These are phyloP conservation scores for Lepidopterella palustris DNA, from an alignment of 495 filamentous ascomycete genomes.

Conservation along the genomic window DNA sequence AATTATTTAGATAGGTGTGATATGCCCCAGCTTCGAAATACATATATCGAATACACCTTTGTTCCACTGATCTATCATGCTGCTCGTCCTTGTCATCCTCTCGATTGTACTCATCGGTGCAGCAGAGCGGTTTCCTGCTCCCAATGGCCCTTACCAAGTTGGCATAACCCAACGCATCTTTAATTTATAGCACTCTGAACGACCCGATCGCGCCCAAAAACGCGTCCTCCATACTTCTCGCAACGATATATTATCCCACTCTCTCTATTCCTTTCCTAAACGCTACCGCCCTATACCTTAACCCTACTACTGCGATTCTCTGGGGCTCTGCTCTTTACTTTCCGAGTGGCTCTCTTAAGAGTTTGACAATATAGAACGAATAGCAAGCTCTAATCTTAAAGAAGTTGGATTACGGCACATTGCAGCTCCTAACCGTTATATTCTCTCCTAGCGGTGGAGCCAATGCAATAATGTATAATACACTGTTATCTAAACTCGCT, in stretches of 20 bases:
- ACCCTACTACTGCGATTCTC: neutral
- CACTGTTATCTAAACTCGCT: slow-evolving; percentile 9
- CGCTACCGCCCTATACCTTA: slow-evolving; percentile 10
- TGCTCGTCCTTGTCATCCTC: too few species aligned
- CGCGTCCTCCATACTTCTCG: too few species aligned
- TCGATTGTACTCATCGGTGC: too few species aligned
- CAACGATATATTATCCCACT: slow-evolving; percentile 15
- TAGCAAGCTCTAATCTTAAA: neutral
- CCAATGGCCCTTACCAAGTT: slow-evolving; percentile 13
- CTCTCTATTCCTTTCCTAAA: neutral
- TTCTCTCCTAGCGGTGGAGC: slow-evolving; percentile 16
- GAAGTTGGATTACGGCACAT: too few species aligned
- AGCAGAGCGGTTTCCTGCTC: too few species aligned
- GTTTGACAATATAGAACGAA: slow-evolving; percentile 5
- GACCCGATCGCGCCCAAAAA: slow-evolving; percentile 21
- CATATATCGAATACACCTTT: too few species aligned
- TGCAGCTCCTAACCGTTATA: slow-evolving; percentile 10
- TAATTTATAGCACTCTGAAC: slow-evolving; percentile 16
- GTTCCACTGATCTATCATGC: too few species aligned
- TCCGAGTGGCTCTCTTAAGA: slow-evolving; percentile 1
- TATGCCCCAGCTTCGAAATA: too few species aligned
- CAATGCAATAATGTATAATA: slow-evolving; percentile 9
- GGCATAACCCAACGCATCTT: slow-evolving; percentile 19
- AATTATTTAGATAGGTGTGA: too few species aligned
- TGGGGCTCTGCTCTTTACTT: neutral